Percentiles rank a stretch among this genome's conserved stretches.
These are phyloP conservation scores for Luffa aegyptiaca DNA, from an alignment of 306 rosid genomes.

Conservation along the genomic window DNA sequence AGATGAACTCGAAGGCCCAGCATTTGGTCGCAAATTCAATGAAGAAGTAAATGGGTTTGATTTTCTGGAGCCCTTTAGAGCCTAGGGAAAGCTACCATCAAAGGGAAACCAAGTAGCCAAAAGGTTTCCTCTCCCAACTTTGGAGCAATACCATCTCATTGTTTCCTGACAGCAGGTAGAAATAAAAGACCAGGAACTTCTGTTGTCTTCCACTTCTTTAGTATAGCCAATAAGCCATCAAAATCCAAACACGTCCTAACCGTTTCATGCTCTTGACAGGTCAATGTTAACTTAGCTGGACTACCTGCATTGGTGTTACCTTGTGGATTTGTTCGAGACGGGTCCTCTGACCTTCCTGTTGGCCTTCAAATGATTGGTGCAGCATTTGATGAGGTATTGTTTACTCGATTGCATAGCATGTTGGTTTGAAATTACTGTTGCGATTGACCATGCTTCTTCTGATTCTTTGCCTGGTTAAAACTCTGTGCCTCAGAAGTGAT, in stretches of 20 bases:
- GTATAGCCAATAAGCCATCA: too few relatives aligned
- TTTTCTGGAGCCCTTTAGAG: neutral
- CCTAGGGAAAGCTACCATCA: too few relatives aligned
- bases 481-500: neutral
- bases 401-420: neutral
- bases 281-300: constrained; percentile 94
- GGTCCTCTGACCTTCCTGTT: constrained; percentile 79
- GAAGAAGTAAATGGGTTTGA: neutral
- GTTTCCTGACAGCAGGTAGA: too few relatives aligned
- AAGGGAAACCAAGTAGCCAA: too few relatives aligned
- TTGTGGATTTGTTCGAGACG: constrained; percentile 84
- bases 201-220: too few relatives aligned
- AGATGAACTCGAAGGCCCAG: neutral
- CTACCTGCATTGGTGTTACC: constrained; percentile 94
- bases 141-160: too few relatives aligned
- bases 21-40: neutral
- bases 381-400: constrained; percentile 78
- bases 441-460: neutral
- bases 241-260: too few relatives aligned
- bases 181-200: too few relatives aligned
- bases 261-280: constrained; percentile 29
- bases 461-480: neutral
- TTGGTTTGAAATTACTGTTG: neutral
- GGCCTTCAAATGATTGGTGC: constrained; percentile 95
- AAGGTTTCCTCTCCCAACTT: too few relatives aligned